Base-by-base conservation (phyloP, 2,329 filamentous ascomycete species). In the Lasiodiplodia sp. region DNA sequence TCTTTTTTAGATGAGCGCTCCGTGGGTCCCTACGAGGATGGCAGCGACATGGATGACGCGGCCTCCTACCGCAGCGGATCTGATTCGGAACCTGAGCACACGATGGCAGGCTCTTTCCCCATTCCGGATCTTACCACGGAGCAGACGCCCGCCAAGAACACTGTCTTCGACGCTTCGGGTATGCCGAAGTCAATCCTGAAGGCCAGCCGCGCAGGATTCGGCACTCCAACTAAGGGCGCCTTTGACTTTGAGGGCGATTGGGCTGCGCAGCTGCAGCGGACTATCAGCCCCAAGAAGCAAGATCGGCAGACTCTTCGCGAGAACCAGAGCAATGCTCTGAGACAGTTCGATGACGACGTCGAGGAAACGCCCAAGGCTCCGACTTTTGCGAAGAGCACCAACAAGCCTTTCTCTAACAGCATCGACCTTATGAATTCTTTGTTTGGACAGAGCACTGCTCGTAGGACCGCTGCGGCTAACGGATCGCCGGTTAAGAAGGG, bases 351-450 rank as follows among this genome's bases (percentile, higher is more conserved):
- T 66, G 76, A 72, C 53, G 69, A 77, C 70, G 71, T 76, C 62
- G 71, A 76, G 72, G 71, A 64, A 79, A 80, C 53, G 80, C 51
- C 70, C 69, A 58, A 75, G 49, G 63, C 75, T 75, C 58, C 71
- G 49, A 51, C 53, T 21, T 60, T 60, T 18, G 12, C 40, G 7
- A 34, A 51, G 71, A 71, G 74, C 62, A 72, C 72, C 55, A 69
- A 65, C 60, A 88, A 88, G 72, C 90, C 91, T 0, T 68, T 97
- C 79, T 87, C 90, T 23, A 97, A 92, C 23, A 94, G 92, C 76
- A 97, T 98, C 81, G 96, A 97, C 83, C 84, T 97, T 78, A 97
- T 97, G 93, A 95, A 97, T 78, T 97, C 93, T 58, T 84, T 97
- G 68, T 97, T 96, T 80, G 91, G 92, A 78, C 88, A 91, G 53